Evolutionary conservation across 371 early-diverging fungal species (phyloP), one percentile per base, ranked within the genome.

Genomic region (Nematocida minor): DNA sequence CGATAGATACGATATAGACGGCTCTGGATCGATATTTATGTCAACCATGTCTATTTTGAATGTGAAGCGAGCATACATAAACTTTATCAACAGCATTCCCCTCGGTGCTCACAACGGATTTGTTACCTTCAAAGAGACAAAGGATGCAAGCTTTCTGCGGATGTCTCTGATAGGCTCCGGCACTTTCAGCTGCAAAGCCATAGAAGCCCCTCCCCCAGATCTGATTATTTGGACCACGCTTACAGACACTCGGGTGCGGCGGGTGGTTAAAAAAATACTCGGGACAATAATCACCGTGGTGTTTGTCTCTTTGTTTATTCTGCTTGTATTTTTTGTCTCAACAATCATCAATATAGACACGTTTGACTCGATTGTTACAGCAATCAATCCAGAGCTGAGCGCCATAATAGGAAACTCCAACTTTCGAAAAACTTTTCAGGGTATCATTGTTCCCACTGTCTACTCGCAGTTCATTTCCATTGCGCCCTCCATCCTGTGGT

Each of bases 171-270:
- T 86, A 22, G 81, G 82, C 0, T 74, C 85, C 2, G 80, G 79
- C 27, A 60, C 82, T 18, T 86, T 86, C 51, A 78, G 82, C 27
- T 69, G 79, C 51, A 46, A 53, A 20, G 82, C 82, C 1, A 47
- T 67, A 46, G 55, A 57, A 31, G 86, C 86, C 14, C 86, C 86
- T 4, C 69, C 84, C 20, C 84, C 86, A 42, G 82, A 85, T 42
- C 83, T 84, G 49, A 66, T 85, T 38, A 83, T 84, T 4, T 86
- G 85, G 85, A 32, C 49, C 32, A 81, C 82, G 49, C 66, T 86
- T 2, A 79, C 55, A 25, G 67, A 74, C 34, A 44, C 74, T 1
- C 81, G 66, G 44, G 48, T 82, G 4, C 36, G 22, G 2, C n/a
- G 53, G 18, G 69, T 80, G 49, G 38, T 86, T 29, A 47, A 42